Evolutionary conservation across 2,329 filamentous ascomycete genomes (phyloP).

Genomic region (Penicillium sp.): DNA sequence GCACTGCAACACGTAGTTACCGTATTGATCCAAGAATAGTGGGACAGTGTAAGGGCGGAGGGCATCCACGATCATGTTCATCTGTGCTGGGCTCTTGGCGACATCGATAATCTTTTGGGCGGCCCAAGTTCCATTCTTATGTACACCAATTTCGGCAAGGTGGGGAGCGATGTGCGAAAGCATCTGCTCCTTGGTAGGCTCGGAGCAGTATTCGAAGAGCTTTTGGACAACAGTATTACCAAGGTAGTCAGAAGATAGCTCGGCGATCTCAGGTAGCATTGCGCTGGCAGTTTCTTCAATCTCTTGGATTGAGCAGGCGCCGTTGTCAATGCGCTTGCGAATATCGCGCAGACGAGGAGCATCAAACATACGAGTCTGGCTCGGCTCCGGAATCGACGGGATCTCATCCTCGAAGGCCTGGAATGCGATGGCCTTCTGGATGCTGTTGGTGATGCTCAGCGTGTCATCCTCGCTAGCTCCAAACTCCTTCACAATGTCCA

Average conservation of each 20-base stretch:
- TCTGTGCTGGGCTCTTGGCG: constrained; percentile 81
- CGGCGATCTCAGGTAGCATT: constrained; percentile 96
- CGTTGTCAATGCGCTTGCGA: constrained; percentile 95
- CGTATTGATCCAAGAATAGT: constrained; percentile 95
- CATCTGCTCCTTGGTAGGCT: constrained; percentile 89
- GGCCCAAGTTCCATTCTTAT: constrained; percentile 99
- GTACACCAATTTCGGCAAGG: constrained; percentile 92
- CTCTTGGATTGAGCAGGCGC: constrained; percentile 79
- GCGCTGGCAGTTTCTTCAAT: constrained; percentile 90
- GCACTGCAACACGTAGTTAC: constrained; percentile 97
- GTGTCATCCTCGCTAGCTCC: constrained; percentile 81
- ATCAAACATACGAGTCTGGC: constrained; percentile 86
- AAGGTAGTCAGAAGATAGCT: constrained; percentile 92
- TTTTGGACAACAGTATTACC: constrained; percentile 99
- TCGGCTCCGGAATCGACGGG: constrained; percentile 84
- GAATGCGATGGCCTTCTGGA: constrained; percentile 78
- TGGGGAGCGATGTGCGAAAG: constrained; percentile 84
- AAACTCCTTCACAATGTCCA: constrained; percentile 85
- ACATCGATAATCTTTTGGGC: constrained; percentile 99
- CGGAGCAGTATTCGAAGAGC: constrained; percentile 94
- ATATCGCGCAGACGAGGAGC: constrained; percentile 94
- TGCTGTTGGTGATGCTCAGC: constrained; percentile 69
- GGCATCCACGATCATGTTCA: constrained; percentile 80
- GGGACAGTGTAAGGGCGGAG: constrained; percentile 85
- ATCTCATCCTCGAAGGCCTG: constrained; percentile 79